Conservation (phyloP, 2,329 filamentous ascomycete species). For the Teratosphaeria epicoccoides region DNA sequence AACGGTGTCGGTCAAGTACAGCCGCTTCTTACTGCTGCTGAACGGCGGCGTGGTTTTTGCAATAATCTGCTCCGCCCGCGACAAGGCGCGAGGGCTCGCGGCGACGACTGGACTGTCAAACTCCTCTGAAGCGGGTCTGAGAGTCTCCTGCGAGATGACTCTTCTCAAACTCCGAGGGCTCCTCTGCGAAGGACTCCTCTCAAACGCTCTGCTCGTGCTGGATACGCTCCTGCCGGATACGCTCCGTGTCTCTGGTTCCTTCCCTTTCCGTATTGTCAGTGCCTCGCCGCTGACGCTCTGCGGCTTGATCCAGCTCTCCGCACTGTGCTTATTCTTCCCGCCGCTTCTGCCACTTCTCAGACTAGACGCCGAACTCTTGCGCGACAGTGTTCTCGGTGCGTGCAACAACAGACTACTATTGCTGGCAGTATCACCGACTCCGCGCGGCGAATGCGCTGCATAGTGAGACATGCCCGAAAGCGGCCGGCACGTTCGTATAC, state of each 20-base stretch:
- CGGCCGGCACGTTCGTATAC: constrained; percentile 61
- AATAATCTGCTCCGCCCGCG: constrained; percentile 20
- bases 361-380: constrained; percentile 16
- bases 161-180: constrained; percentile 6
- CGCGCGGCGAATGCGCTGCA: constrained; percentile 38
- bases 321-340: constrained; percentile 32
- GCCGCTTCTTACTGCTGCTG: constrained; percentile 28
- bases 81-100: constrained; percentile 5
- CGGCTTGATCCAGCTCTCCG: constrained; percentile 24
- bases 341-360: constrained; percentile 47
- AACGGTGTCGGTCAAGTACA: constrained; percentile 18
- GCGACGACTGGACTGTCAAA: constrained; percentile 1
- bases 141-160: constrained; percentile 15
- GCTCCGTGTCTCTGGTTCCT: not conserved
- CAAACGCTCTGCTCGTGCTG: not conserved
- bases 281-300: constrained; percentile 7
- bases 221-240: not conserved
- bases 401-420: not conserved
- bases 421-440: not conserved
- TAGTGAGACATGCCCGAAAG: constrained; percentile 64
- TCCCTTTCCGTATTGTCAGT: not conserved
- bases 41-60: constrained; percentile 22
- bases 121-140: constrained; percentile 9
- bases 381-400: constrained; percentile 8
- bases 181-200: not conserved